Evolutionary conservation across 2,329 filamentous ascomycete genomes (phyloP), one percentile per base, ranked within the genome.

Genomic region (Paracamarosporium sp.): DNA sequence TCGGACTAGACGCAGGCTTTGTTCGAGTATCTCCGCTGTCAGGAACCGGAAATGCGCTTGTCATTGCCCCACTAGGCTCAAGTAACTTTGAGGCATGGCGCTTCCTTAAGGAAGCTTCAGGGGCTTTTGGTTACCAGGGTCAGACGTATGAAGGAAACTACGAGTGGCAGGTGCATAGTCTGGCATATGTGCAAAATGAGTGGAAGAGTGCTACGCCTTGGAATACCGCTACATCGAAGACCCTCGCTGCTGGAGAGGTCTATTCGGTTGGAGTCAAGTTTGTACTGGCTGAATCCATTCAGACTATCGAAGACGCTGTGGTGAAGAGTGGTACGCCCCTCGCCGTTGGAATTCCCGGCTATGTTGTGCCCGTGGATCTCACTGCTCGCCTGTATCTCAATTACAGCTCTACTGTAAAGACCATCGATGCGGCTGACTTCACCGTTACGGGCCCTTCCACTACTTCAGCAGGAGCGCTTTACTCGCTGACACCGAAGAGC

Each of bases 71-170:
- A 1, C 70, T 87, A 3, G 77, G 73, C n/a, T 77, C 73, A 4
- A 79, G 82, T 0, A 78, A 79, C 0, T 73, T 88, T 15, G 85
- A 88, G 64, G 85, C 82, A 1, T 88, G 85, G 71, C 75, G 83
- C 6, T 83, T 84, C 55, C 75, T 88, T 0, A 40, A 61, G 0
- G 85, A 88, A 66, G 70, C 76, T 1, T 20, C 50, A 1, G 65
- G 67, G 3, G 60, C 56, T 11, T 66, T 68, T 43, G 55, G 64
- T n/a, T 76, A 77, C 25, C 72, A 76, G 0, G 83, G 80, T 44
- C 85, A 87, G 61, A 83, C 81, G 0, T 88, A 85, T 57, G 85
- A 88, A 63, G 85, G 85, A 0, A 81, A 85, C 59, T 88, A 88
- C 57, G 84, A 86, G 61, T 88, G 85, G 85, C 82, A 86, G 62